These are phyloP conservation scores for Candida odintsovae DNA, from an alignment of 805 yeast genomes.

Conservation along the genomic window DNA sequence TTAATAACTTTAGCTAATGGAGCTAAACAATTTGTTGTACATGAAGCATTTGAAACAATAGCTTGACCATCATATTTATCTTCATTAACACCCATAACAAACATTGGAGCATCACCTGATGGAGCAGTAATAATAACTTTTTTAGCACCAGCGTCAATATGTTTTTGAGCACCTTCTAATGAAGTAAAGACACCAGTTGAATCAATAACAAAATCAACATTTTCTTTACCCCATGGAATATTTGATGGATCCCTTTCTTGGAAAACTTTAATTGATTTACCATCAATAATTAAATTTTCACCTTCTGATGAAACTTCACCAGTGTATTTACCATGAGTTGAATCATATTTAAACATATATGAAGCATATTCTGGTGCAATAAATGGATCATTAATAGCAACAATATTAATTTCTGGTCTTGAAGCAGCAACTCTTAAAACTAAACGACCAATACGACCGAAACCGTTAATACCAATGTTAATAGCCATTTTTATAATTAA, in stretches of 20 bases:
- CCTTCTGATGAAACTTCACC: slow-evolving; percentile 55
- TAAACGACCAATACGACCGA: slow-evolving; percentile 70
- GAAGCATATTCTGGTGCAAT: slow-evolving; percentile 65
- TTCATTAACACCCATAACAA: slow-evolving; percentile 66
- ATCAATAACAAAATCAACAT: slow-evolving; percentile 61
- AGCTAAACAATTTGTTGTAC: slow-evolving; percentile 72
- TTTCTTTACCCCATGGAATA: slow-evolving; percentile 62
- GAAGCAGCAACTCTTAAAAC: slow-evolving; percentile 56
- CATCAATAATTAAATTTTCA: slow-evolving; percentile 47
- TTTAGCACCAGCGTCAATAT: slow-evolving; percentile 69
- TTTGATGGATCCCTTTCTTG: slow-evolving; percentile 64
- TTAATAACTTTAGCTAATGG: slow-evolving; percentile 66
- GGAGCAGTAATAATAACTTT: slow-evolving; percentile 71
- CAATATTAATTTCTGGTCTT: slow-evolving; percentile 49
- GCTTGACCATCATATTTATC: slow-evolving; percentile 51
- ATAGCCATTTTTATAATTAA: slow-evolving; percentile 36
- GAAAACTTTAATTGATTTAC: slow-evolving; percentile 43
- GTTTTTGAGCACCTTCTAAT: slow-evolving; percentile 60
- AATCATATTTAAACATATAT: slow-evolving; percentile 71
- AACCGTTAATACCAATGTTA: slow-evolving; percentile 64
- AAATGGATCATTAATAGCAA: slow-evolving; percentile 67
- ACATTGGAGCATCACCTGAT: slow-evolving; percentile 68
- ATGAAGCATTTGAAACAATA: slow-evolving; percentile 65
- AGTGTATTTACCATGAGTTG: slow-evolving; percentile 59
- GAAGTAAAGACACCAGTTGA: slow-evolving; percentile 71